Evolutionary conservation across 495 filamentous ascomycete species (phyloP), one percentile per base, ranked within the genome.

Genomic region (Penicillium canariense): DNA sequence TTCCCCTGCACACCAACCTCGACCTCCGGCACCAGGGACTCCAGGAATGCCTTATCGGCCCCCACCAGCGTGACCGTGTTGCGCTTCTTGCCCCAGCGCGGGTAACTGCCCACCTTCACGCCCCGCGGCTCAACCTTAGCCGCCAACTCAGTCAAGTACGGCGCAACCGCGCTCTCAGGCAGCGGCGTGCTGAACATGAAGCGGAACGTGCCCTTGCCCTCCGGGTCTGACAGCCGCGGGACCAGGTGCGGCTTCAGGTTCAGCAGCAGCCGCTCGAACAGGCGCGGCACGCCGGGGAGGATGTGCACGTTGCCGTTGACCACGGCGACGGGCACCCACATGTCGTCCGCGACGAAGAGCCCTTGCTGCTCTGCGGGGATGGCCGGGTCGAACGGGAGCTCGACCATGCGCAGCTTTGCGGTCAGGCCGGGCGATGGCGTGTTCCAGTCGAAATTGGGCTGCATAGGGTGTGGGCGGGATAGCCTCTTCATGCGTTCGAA

Each of bases 101-200:
- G 94, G 72, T 98, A 98, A 65, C 90, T 95, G 7, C 94, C 94
- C n/a, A 98, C 89, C 74, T 97, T 97, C 48, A 98, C 80, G 0
- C 89, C 90, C 57, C 80, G 80, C 0, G 81, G 70, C 66, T 83
- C 83, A 7, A 89, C 89, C 68, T 79, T 82, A 12, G 67, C 78
- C 11, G 91, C 89, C 51, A 98, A 71, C 57, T 87, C 81, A 3
- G 90, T 91, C 68, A 98, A 72, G 61, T 88, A 97, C 32, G 73
- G 79, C 8, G 94, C 93, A 7, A 97, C 83, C 3, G 78, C 79
- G 69, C 90, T 96, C 76, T 98, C 94, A 0, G 85, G 75, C 69
- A 96, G 58, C 28, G 93, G 90, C 48, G 94, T 97, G 48, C 87
- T 90, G 67, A 98, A 83, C 53, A 94, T 62, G 18, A 96, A 81